These are phyloP conservation scores for Candida broadrunensis DNA, from an alignment of 805 yeast species.

Conservation along the genomic window DNA sequence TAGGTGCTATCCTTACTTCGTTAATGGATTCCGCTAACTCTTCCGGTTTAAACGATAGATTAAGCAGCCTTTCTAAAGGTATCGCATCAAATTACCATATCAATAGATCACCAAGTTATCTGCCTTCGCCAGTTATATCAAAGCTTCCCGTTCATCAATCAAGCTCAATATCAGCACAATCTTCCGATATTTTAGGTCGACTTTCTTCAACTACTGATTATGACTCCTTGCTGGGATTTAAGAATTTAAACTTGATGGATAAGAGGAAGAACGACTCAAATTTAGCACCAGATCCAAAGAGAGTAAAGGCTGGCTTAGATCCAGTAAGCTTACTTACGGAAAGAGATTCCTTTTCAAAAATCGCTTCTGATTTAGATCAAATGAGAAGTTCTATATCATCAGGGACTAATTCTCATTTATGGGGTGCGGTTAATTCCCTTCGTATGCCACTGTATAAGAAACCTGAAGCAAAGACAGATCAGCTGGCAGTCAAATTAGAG, in stretches of 20 bases:
- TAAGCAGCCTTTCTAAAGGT: background rate
- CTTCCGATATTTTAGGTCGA: conserved; percentile 2
- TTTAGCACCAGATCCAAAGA: background rate
- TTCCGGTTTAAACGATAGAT: background rate
- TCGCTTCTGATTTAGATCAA: conserved; percentile 11
- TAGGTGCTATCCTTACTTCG: background rate
- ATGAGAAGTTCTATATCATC: conserved; percentile 10
- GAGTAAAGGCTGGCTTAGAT: background rate
- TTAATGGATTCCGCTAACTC: background rate
- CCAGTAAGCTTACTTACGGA: conserved; percentile 2
- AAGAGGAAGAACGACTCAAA: conserved; percentile 1
- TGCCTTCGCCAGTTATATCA: background rate
- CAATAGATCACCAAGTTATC: background rate
- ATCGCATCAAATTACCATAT: background rate
- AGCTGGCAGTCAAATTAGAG: conserved; percentile 6
- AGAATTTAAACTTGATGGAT: conserved; percentile 4
- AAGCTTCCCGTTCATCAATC: background rate
- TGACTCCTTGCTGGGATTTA: conserved; percentile 7
- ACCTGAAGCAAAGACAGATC: conserved; percentile 2
- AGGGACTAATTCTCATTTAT: conserved; percentile 4
- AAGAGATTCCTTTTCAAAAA: conserved; percentile 9
- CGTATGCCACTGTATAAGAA: conserved; percentile 25
- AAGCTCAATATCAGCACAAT: background rate
- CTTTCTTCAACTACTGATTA: conserved; percentile 1
- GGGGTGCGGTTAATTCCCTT: conserved; percentile 11